Base-by-base conservation (phyloP, 371 early-diverging fungal genomes). In the Blakeslea trispora region DNA sequence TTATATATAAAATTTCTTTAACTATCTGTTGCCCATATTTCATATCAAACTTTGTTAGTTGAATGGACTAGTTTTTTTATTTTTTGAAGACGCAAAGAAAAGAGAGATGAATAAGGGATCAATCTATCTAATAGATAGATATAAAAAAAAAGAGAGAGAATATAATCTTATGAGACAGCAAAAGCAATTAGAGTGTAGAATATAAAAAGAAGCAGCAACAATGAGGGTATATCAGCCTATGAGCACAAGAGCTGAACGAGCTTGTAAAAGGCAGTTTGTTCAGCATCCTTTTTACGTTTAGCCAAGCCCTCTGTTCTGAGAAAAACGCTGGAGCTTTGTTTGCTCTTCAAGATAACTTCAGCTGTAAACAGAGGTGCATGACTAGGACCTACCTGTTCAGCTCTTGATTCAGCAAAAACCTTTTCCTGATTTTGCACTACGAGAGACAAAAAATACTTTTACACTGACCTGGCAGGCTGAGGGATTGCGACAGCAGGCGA, bases 391-490 rank as follows among this genome's bases (percentile, higher is more conserved):
- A 40, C 31, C 41, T 59, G 59, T 15, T 39, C 14, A 13, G 41
- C 15, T 11, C 17, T 5, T 5, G 15, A 14, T 5, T 55, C 42
- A 14, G 24, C 39, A 8, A 7, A 13, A 3, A 55, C n/a, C 9
- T 32, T 47, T 0, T 55, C 56, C 21, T 41, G 21, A 31, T 41
- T 34, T 14, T 47, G 56, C 0, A 55, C 32, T 7, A 55, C 48
- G 0, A 55, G 28, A 4, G 56, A 55, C n/a, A 55, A 28, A 19
- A 55, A 55, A 55, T 22, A 47, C 32, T 32, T n/a, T 55, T 55
- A 7, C 48, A 47, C 21, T 55, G 56, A 3, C 56, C 56, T 13
- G 56, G 56, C 14, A 24, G 3, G 11, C 39, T 46, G 17, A 37
- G 5, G 1, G 46, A 35, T 14, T 45, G 28, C 1, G 18, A 2